A percentile compares a stretch with the other conserved stretches of the same genome.
Conservation (phyloP, 208 protist species). For the Trypanosoma mega region DNA sequence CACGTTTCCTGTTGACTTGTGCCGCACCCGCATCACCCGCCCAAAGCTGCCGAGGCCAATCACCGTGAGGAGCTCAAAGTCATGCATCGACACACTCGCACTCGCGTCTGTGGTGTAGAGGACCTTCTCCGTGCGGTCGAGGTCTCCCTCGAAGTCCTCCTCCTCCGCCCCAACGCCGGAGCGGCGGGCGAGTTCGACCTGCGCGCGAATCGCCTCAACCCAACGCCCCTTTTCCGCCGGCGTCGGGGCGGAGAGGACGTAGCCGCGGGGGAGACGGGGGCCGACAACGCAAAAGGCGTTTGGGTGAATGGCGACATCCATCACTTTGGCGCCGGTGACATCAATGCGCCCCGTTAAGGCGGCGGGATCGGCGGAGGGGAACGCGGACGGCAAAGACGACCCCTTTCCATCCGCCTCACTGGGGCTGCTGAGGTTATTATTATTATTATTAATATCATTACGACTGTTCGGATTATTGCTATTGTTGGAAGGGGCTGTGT, state of each 20-base stretch:
- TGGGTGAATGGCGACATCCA: constrained; percentile 34
- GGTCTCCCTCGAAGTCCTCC: constrained; percentile 19
- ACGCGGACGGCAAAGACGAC: no score
- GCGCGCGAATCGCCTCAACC: constrained; percentile 26
- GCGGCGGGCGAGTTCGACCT: constrained; percentile 7
- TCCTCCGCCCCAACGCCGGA: background rate
- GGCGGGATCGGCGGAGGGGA: background rate
- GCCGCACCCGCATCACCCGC: constrained; percentile 90
- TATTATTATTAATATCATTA: constrained; percentile 21
- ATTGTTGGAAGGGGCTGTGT: no score
- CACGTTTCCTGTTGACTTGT: constrained; percentile 49
- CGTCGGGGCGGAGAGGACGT: constrained; percentile 22
- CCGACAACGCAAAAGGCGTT: constrained; percentile 34
- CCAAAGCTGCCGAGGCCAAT: constrained; percentile 93
- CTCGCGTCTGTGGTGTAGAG: constrained; percentile 15
- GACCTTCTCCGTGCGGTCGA: constrained; percentile 19
- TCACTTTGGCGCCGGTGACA: constrained; percentile 27
- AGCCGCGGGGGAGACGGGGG: constrained; percentile 23
- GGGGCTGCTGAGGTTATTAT: constrained; percentile 7
- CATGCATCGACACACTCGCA: constrained; percentile 40
- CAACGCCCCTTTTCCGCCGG: constrained; percentile 19
- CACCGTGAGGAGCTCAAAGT: constrained; percentile 88
- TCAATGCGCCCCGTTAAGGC: constrained; percentile 17
- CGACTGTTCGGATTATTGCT: background rate
- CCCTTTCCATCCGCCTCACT: no score